These are phyloP conservation scores for Circinella umbellata DNA, from an alignment of 371 early-diverging fungal species.

Conservation along the genomic window DNA sequence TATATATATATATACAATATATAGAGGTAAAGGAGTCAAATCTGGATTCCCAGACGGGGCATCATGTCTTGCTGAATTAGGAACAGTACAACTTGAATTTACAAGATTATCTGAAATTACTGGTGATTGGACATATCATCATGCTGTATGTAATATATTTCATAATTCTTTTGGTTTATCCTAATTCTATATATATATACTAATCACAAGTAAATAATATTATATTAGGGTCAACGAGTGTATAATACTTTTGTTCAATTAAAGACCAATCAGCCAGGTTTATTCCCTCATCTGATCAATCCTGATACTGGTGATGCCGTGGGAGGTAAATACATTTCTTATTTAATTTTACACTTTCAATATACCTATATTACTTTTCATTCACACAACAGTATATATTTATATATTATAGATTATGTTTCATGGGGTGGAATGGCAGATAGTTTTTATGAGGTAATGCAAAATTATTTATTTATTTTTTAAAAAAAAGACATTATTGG, in stretches of 20 bases:
- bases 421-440: conserved; percentile 61
- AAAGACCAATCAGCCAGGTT: conserved; percentile 37
- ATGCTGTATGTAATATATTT: conserved; percentile 39
- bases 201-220: neutral
- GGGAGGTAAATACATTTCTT: conserved; percentile 22
- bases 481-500: neutral
- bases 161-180: too few relatives aligned
- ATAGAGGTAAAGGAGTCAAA: conserved; percentile 37
- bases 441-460: conserved; percentile 58
- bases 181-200: neutral
- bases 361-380: too few relatives aligned
- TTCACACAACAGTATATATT: too few relatives aligned
- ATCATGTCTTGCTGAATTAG: conserved; percentile 79
- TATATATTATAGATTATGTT: conserved; percentile 25
- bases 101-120: conserved; percentile 79
- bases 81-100: conserved; percentile 90
- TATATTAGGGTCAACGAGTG: conserved; percentile 56
- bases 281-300: conserved; percentile 53
- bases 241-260: conserved; percentile 39
- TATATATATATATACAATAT: too few relatives aligned
- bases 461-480: neutral
- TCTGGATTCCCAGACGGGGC: conserved; percentile 30
- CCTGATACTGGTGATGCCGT: conserved; percentile 30
- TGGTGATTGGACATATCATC: conserved; percentile 63
- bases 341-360: neutral